phyloP scores from a whole-genome alignment of 768 basidiomycete genomes.

The Pleurotus tuber-regium region DNA sequence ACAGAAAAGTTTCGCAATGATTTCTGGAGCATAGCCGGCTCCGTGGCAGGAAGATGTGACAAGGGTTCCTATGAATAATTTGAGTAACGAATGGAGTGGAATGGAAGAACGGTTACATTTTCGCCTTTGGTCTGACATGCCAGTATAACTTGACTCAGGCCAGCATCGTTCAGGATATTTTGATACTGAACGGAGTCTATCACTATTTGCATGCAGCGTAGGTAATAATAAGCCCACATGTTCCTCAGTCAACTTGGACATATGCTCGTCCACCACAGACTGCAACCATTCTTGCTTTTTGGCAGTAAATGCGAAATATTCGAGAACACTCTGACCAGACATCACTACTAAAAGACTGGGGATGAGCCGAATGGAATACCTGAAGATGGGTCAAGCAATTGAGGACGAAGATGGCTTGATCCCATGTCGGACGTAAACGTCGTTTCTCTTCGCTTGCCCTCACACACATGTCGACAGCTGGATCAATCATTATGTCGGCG shows the following conservation, averaged over 20 bases:
- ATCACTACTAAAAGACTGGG: neutral
- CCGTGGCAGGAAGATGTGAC: constrained; percentile 67
- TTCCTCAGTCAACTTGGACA: constrained; percentile 67
- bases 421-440: constrained; percentile 61
- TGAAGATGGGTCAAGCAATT: constrained; percentile 85
- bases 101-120: constrained; percentile 28
- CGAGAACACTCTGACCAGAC: constrained; percentile 53
- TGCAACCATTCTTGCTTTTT: constrained; percentile 60
- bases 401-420: constrained; percentile 76
- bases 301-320: constrained; percentile 65
- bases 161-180: constrained; percentile 53
- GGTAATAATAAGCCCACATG: constrained; percentile 61
- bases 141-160: constrained; percentile 45
- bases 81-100: neutral
- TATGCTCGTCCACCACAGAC: constrained; percentile 56
- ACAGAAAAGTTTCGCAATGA: constrained; percentile 71
- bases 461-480: constrained; percentile 74
- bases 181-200: constrained; percentile 33
- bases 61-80: constrained; percentile 53
- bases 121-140: constrained; percentile 33
- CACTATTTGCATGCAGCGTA: neutral
- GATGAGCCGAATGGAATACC: constrained; percentile 51
- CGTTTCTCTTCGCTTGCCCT: constrained; percentile 66
- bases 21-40: constrained; percentile 57
- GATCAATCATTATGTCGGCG: constrained; percentile 82